Evolutionary conservation across 2,329 filamentous ascomycete genomes (phyloP).

Genomic region (Colletotrichum trifolii): DNA sequence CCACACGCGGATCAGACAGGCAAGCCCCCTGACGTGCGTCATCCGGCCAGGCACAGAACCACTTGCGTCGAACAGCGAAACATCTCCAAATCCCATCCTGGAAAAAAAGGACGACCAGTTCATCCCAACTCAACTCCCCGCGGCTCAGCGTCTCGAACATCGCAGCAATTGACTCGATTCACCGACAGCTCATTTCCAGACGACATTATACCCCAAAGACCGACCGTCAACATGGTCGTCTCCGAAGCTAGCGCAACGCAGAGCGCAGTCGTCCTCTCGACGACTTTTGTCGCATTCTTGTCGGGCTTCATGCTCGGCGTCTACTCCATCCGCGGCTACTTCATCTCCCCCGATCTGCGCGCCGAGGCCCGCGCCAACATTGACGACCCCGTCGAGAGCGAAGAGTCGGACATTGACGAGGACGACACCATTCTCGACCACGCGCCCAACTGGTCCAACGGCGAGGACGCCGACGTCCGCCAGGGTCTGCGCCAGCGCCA

Average conservation of each 20-base stretch:
- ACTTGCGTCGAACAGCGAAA: background rate
- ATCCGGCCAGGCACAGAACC: constrained; percentile 26
- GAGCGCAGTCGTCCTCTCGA: constrained; percentile 70
- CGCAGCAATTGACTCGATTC: background rate
- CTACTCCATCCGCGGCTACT: constrained; percentile 72
- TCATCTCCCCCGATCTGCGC: constrained; percentile 66
- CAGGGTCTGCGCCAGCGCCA: constrained; percentile 62
- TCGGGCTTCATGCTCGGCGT: constrained; percentile 86
- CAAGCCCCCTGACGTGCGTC: constrained; percentile 35
- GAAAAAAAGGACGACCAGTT: constrained; percentile 29
- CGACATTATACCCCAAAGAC: background rate
- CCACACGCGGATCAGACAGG: constrained; percentile 22
- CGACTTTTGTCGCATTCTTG: constrained; percentile 78
- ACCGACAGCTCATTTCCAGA: background rate
- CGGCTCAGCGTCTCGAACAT: background rate
- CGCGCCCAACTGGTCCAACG: constrained; percentile 75
- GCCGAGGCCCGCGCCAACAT: constrained; percentile 67
- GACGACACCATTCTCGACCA: constrained; percentile 70
- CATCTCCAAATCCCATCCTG: constrained; percentile 20
- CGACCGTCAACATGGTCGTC: constrained; percentile 2
- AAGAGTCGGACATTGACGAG: constrained; percentile 75
- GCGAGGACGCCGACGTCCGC: constrained; percentile 66
- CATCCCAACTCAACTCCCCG: constrained; percentile 4
- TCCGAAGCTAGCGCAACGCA: constrained; percentile 12
- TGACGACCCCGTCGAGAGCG: constrained; percentile 73